phyloP scores from a whole-genome alignment of 164 flowering plant species.

The Nymphaea colorata region DNA sequence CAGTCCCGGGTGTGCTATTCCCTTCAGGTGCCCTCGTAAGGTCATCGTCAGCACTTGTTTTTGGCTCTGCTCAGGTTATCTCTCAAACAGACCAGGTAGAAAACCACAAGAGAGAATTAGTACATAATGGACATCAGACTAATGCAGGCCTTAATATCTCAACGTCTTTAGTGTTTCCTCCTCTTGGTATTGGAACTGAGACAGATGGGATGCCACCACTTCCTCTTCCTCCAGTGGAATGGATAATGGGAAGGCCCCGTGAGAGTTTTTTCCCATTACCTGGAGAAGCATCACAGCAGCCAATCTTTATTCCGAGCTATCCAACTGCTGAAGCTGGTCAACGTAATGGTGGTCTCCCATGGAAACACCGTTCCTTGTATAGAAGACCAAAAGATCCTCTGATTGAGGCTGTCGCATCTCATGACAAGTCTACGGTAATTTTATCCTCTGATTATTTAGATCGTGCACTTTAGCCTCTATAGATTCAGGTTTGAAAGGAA shows the following conservation, averaged over 20 bases:
- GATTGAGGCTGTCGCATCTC: conserved; percentile 77
- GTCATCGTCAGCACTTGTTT: conserved; percentile 5
- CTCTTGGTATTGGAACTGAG: conserved; percentile 5
- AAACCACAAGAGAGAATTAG: background rate
- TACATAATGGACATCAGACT: background rate
- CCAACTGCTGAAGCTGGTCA: conserved; percentile 9
- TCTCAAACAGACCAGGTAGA: conserved; percentile 10
- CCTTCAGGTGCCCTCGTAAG: background rate
- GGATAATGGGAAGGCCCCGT: conserved; percentile 63
- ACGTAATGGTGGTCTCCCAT: background rate
- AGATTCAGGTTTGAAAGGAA: background rate
- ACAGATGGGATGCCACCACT: conserved; percentile 58
- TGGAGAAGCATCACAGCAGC: conserved; percentile 8
- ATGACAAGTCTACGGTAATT: conserved; percentile 74
- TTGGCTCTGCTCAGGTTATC: conserved; percentile 10
- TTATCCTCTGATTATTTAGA: background rate
- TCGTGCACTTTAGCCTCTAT: background rate
- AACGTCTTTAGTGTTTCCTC: background rate
- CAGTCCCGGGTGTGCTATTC: background rate
- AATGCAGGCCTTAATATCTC: background rate
- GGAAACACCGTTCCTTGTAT: background rate
- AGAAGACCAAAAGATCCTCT: conserved; percentile 65
- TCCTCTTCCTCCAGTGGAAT: conserved; percentile 87
- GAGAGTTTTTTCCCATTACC: conserved; percentile 15
- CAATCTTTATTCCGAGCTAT: conserved; percentile 10